Conservation (phyloP, 805 yeast species). For the Kurtzmaniella fragi region DNA sequence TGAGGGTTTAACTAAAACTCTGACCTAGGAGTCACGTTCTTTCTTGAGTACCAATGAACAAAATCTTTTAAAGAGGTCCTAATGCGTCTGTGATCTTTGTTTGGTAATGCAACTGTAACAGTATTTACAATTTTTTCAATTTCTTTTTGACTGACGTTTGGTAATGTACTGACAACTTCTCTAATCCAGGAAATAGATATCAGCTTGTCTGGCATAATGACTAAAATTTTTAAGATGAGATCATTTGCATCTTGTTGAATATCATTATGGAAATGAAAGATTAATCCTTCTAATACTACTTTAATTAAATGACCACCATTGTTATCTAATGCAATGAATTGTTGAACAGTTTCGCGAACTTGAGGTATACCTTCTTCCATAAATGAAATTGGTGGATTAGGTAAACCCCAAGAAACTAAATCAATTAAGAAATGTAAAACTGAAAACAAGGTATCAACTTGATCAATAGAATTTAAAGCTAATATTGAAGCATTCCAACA, state of each 20-base stretch:
- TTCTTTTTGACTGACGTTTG: slow-evolving; percentile 66
- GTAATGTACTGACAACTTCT: slow-evolving; percentile 50
- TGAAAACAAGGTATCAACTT: slow-evolving; percentile 65
- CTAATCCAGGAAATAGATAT: slow-evolving; percentile 57
- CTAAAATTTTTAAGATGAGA: slow-evolving; percentile 58
- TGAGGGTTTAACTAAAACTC: slow-evolving; percentile 12
- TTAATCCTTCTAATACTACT: slow-evolving; percentile 59
- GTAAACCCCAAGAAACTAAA: slow-evolving; percentile 78
- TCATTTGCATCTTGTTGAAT: slow-evolving; percentile 72
- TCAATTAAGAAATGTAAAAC: slow-evolving; percentile 78
- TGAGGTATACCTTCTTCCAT: slow-evolving; percentile 51
- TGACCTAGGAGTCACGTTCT: slow-evolving; percentile 48
- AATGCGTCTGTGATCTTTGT: slow-evolving; percentile 69
- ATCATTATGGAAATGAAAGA: slow-evolving; percentile 67
- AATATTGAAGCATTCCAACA: slow-evolving; percentile 56
- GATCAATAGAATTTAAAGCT: slow-evolving; percentile 48
- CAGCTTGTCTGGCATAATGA: slow-evolving; percentile 42
- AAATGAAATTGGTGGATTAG: slow-evolving; percentile 72
- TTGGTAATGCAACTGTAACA: slow-evolving; percentile 54
- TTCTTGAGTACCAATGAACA: slow-evolving; percentile 76
- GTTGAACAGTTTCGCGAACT: slow-evolving; percentile 45
- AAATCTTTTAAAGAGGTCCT: slow-evolving; percentile 72
- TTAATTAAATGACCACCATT: slow-evolving; percentile 56
- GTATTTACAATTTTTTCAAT: slow-evolving; percentile 55
- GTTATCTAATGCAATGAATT: slow-evolving; percentile 34